These are phyloP conservation scores for Aspergillus versicolor DNA, from an alignment of 2,329 filamentous ascomycete species.

Conservation along the genomic window DNA sequence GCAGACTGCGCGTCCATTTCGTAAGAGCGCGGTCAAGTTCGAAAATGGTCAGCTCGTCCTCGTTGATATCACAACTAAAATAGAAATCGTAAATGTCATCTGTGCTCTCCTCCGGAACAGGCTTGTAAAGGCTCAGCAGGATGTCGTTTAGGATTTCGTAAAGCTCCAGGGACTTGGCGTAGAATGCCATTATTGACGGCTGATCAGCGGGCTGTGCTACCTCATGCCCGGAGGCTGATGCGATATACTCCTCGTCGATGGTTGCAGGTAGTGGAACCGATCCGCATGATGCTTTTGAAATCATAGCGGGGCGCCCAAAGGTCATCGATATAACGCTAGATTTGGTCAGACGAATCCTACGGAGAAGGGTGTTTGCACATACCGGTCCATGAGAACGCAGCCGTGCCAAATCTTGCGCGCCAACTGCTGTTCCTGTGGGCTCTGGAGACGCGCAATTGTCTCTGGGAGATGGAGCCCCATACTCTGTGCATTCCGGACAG, in stretches of 20 bases:
- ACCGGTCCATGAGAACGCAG: constrained; percentile 39
- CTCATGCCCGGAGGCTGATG: constrained; percentile 14
- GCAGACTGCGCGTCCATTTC: constrained; percentile 31
- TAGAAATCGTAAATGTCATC: constrained; percentile 30
- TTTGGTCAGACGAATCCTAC: neutral
- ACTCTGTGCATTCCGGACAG: constrained; percentile 49
- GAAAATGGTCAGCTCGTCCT: constrained; percentile 32
- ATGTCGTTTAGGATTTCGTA: constrained; percentile 39
- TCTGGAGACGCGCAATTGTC: constrained; percentile 29
- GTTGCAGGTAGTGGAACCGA: constrained; percentile 29
- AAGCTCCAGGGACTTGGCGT: constrained; percentile 31
- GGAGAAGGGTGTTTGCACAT: neutral
- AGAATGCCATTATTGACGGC: constrained; percentile 34
- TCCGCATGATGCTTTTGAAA: constrained; percentile 27
- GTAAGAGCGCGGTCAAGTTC: constrained; percentile 33
- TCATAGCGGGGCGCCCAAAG: constrained; percentile 38
- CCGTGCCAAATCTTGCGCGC: constrained; percentile 37
- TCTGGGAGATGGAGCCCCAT: constrained; percentile 48
- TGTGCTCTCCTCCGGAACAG: constrained; percentile 22
- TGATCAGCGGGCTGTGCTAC: constrained; percentile 20
- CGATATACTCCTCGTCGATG: constrained; percentile 34
- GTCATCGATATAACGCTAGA: constrained; percentile 39
- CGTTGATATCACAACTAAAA: constrained; percentile 22
- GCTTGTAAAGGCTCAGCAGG: constrained; percentile 30
- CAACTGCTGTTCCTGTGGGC: constrained; percentile 29